These are phyloP conservation scores for Pholiota conissans DNA, from an alignment of 768 basidiomycete species.

Conservation along the genomic window DNA sequence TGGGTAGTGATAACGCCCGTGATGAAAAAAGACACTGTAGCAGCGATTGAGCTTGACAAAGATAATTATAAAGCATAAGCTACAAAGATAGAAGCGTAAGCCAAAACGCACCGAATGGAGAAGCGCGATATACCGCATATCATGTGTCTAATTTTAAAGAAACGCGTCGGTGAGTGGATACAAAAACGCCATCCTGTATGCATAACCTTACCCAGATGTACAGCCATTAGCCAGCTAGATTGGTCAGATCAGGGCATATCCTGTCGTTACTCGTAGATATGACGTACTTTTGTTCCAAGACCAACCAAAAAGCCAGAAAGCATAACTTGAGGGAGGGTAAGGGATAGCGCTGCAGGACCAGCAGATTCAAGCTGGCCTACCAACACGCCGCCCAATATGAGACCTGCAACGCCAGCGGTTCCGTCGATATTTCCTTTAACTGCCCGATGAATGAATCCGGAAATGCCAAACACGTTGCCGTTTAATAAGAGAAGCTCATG, in stretches of 20 bases:
- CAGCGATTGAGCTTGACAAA: conserved; percentile 46
- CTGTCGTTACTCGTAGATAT: background rate
- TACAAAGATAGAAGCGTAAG: conserved; percentile 10
- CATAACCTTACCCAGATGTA: conserved; percentile 53
- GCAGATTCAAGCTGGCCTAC: conserved; percentile 40
- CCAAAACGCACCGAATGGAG: conserved; percentile 46
- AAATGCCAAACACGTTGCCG: conserved; percentile 59
- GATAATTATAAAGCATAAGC: conserved; percentile 3
- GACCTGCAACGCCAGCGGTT: conserved; percentile 39
- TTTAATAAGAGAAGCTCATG: conserved; percentile 54
- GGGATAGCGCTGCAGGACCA: conserved; percentile 26
- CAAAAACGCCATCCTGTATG: background rate
- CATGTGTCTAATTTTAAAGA: conserved; percentile 51
- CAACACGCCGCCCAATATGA: conserved; percentile 48
- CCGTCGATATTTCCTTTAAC: conserved; percentile 45
- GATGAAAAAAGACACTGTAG: conserved; percentile 52
- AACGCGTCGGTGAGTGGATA: background rate
- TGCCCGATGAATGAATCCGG: conserved; percentile 57
- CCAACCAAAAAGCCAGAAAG: conserved; percentile 59
- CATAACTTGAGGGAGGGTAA: conserved; percentile 30
- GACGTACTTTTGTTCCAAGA: conserved; percentile 52
- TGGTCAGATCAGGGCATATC: conserved; percentile 2
- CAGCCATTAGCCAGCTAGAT: conserved; percentile 59
- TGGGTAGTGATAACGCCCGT: conserved; percentile 48
- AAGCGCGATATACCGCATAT: conserved; percentile 58